Evolutionary conservation across 345 rosid species (phyloP).

Genomic region (Aquilaria malaccensis): DNA sequence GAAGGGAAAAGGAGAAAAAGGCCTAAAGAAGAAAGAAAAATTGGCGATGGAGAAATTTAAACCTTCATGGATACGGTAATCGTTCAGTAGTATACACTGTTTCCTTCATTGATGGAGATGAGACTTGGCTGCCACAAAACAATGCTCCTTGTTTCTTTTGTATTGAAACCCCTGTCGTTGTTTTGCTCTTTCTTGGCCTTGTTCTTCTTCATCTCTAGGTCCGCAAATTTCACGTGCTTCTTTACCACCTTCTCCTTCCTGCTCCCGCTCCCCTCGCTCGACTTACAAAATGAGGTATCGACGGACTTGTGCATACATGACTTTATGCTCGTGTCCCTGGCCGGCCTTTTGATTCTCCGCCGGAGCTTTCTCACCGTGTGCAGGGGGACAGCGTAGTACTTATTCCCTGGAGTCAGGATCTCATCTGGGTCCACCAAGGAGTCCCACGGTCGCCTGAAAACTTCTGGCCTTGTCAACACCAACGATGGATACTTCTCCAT

Average conservation of each 20-base stretch:
- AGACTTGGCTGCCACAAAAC: slow-evolving; percentile 26
- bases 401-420: slow-evolving; percentile 34
- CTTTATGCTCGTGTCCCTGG: not conserved
- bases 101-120: slow-evolving; percentile 13
- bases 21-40: not conserved
- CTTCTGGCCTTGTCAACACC: slow-evolving; percentile 35
- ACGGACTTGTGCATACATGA: slow-evolving; percentile 2
- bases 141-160: not conserved
- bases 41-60: not conserved
- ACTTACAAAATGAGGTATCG: slow-evolving; percentile 4
- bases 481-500: slow-evolving; percentile 35
- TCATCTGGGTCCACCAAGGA: slow-evolving; percentile 30
- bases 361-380: slow-evolving; percentile 36
- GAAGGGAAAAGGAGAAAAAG: not conserved
- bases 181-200: not conserved
- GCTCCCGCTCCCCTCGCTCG: slow-evolving; percentile 1
- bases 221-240: slow-evolving; percentile 25
- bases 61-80: not conserved
- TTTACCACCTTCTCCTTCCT: slow-evolving; percentile 8
- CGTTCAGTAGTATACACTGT: not conserved
- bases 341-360: slow-evolving; percentile 13
- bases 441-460: slow-evolving; percentile 42
- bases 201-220: slow-evolving; percentile 22
- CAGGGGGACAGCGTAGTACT: slow-evolving; percentile 28
- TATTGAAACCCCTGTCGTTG: slow-evolving; percentile 2